phyloP scores from a whole-genome alignment of 768 basidiomycete species.

The Hebeloma cylindrosporum region DNA sequence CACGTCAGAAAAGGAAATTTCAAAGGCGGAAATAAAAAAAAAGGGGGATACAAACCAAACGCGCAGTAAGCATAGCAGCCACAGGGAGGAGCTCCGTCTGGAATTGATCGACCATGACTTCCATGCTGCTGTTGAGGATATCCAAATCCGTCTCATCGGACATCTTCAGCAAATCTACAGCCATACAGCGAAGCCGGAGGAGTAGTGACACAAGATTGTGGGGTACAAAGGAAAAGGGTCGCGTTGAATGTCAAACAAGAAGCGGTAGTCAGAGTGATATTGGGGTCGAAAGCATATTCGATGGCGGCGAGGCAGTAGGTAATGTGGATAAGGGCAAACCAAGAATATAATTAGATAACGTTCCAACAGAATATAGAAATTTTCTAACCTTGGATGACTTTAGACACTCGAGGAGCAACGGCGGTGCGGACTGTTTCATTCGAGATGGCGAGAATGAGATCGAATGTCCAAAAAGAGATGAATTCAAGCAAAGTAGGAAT shows the following conservation, averaged over 20 bases:
- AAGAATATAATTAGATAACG: constrained; percentile 1
- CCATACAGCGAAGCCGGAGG: background rate
- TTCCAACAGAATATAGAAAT: constrained; percentile 1
- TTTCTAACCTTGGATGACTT: constrained; percentile 81
- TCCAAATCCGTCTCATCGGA: constrained; percentile 92
- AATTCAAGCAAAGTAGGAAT: background rate
- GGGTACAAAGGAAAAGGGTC: constrained; percentile 7
- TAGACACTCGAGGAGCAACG: constrained; percentile 76
- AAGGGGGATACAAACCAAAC: constrained; percentile 49
- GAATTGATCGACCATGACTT: constrained; percentile 84
- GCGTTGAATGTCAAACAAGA: background rate
- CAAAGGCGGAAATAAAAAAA: background rate
- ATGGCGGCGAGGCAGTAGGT: background rate
- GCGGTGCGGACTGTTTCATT: constrained; percentile 58
- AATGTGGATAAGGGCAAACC: background rate
- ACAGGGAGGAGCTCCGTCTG: constrained; percentile 83
- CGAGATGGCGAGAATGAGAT: too few relatives aligned
- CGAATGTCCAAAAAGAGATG: background rate
- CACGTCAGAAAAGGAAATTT: constrained; percentile 1
- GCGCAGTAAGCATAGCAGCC: constrained; percentile 73
- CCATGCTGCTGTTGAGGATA: constrained; percentile 79
- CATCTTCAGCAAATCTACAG: constrained; percentile 76
- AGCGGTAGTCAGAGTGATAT: background rate
- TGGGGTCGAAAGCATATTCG: too few relatives aligned
- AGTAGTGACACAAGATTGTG: constrained; percentile 1